Base-by-base conservation (phyloP, 176 grass and related monocot genomes). In the Cenchrus fungigraminus region DNA sequence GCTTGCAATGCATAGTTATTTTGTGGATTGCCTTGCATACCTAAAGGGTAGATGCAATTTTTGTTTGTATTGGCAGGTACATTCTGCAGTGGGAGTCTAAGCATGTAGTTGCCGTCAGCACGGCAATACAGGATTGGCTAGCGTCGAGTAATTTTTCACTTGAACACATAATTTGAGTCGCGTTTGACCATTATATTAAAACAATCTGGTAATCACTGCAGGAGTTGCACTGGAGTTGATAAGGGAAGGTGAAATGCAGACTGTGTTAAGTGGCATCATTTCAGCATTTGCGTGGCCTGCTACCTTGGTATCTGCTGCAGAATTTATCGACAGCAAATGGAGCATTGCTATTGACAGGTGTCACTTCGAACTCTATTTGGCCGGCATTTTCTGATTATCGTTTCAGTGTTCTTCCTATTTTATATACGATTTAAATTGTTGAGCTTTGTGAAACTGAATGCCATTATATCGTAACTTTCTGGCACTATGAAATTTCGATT, bases 291-390 rank as follows among this genome's bases (percentile, higher is more conserved):
- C 93, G 34, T 95, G 91, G 83, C 93, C 97, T 63, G 97, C 91
- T 87, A 88, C 81, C 42, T 84, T 98, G 50, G 74, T 95, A 54
- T 6, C 90, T 89, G 97, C 90, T 86, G 92, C 97, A 76, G 93
- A 98, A 79, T 95, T 95, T 63, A 96, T 96, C 49, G 97, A 98
- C 60, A 98, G 97, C 73, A 98, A 92, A 94, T 98, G 93, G 91
- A 73, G 90, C 20, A 66, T 98, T 79, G 97, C 93, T 84, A 98
- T 98, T 86, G 93, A 94, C 77, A 98, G 97, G 97, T 98, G 74
- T 19, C 37, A 19, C 44, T 79, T 54, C 29, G 73, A 69, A 91
- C 28, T 80, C 49, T 44, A 16, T 2, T 55, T 57, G 16, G 9
- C 17, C 55, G 43, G 10, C 11, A 32, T 59, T 78, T 77, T 71